These are phyloP conservation scores for Adiantum capillusveneris DNA, from an alignment of 75 land plant genomes.

Conservation along the genomic window DNA sequence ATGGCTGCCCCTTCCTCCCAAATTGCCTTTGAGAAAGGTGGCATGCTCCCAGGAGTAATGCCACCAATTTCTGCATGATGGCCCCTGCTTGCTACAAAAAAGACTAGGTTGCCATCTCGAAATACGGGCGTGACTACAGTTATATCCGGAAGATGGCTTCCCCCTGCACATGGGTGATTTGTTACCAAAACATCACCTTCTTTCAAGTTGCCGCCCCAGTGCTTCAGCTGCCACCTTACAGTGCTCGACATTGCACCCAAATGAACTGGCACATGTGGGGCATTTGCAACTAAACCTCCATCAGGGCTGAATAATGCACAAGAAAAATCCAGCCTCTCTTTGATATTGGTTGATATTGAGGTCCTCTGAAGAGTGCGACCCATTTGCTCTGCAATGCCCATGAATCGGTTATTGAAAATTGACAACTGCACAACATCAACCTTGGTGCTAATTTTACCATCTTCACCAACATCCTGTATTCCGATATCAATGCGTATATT, in stretches of 20 bases:
- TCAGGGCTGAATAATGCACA: slow-evolving; percentile 97
- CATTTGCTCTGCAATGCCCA: slow-evolving; percentile 99
- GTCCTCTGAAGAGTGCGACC: slow-evolving; percentile 97
- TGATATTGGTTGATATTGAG: slow-evolving; percentile 97
- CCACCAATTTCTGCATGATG: slow-evolving; percentile 99
- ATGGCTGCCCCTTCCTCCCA: slow-evolving; percentile 99
- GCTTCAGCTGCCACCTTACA: slow-evolving; percentile 81
- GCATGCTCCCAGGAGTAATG: slow-evolving; percentile 99
- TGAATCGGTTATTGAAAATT: slow-evolving; percentile 91
- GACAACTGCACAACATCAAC: slow-evolving; percentile 89
- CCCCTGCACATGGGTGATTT: slow-evolving; percentile 98
- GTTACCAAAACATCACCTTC: slow-evolving; percentile 97
- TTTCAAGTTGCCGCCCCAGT: slow-evolving; percentile 81
- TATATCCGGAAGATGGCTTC: slow-evolving; percentile 98
- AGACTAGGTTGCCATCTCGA: slow-evolving; percentile 63
- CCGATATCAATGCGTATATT: slow-evolving; percentile 80
- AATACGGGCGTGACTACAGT: slow-evolving; percentile 97
- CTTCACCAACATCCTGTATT: slow-evolving; percentile 22
- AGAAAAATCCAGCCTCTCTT: slow-evolving; percentile 92
- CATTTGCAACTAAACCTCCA: slow-evolving; percentile 97
- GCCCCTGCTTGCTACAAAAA: slow-evolving; percentile 97
- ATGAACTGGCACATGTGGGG: slow-evolving; percentile 99
- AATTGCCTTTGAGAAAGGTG: slow-evolving; percentile 93
- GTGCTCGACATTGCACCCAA: slow-evolving; percentile 99
- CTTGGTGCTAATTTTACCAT: slow-evolving; percentile 34